A percentile compares a stretch with the other conserved stretches of the same genome.
Evolutionary conservation across 2,329 filamentous ascomycete species (phyloP).

Genomic region (Salinomyces thailandicus): DNA sequence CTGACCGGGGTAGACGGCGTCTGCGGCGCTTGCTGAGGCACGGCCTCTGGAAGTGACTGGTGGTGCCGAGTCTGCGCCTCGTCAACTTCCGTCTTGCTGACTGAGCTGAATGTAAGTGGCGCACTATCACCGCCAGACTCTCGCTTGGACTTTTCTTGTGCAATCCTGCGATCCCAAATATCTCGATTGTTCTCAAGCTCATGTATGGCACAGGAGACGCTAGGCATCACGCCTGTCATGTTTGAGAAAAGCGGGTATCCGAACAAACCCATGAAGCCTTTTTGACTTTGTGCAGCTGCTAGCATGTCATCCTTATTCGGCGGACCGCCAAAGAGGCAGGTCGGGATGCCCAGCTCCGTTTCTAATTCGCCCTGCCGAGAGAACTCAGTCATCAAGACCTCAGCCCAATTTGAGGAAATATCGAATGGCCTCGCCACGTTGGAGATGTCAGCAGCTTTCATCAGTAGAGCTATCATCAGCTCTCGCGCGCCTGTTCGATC

Average conservation of each 20-base stretch:
- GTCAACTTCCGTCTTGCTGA: slow-evolving; percentile 21
- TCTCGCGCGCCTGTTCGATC: slow-evolving; percentile 66
- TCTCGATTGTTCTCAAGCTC: slow-evolving; percentile 69
- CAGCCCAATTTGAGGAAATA: slow-evolving; percentile 78
- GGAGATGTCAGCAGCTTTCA: slow-evolving; percentile 98
- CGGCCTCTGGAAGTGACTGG: slow-evolving; percentile 19
- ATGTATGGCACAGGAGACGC: slow-evolving; percentile 71
- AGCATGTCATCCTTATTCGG: slow-evolving; percentile 73
- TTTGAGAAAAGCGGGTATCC: slow-evolving; percentile 84
- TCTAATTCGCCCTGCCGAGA: slow-evolving; percentile 90
- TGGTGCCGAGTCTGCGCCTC: slow-evolving; percentile 20
- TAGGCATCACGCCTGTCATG: slow-evolving; percentile 74
- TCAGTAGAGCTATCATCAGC: slow-evolving; percentile 77
- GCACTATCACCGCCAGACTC: slow-evolving; percentile 15
- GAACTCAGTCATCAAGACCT: slow-evolving; percentile 91
- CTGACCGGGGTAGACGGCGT: slow-evolving; percentile 14
- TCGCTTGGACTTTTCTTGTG: slow-evolving; percentile 48
- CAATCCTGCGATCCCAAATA: slow-evolving; percentile 60
- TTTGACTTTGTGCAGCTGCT: slow-evolving; percentile 76
- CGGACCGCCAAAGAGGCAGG: slow-evolving; percentile 69
- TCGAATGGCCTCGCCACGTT: slow-evolving; percentile 85
- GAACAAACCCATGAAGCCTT: slow-evolving; percentile 95
- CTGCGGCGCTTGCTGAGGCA: slow-evolving; percentile 13
- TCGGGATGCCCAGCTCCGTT: slow-evolving; percentile 71
- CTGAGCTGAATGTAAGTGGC: slow-evolving; percentile 20